These are phyloP conservation scores for Platismatia glauca DNA, from an alignment of 495 filamentous ascomycete genomes.

Conservation along the genomic window DNA sequence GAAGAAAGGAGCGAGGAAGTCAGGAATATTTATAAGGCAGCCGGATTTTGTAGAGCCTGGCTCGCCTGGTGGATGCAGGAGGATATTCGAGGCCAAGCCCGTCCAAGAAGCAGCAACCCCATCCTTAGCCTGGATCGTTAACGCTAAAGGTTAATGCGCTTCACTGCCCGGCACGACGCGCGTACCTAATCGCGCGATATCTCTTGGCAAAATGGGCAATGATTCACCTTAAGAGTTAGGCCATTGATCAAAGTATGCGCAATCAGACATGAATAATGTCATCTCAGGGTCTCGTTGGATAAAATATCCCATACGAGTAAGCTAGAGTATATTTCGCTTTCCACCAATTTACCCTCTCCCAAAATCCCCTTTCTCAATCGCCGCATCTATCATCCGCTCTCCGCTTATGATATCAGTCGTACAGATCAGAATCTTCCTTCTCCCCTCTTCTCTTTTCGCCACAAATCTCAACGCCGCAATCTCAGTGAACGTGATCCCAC, in stretches of 20 bases:
- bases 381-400: conserved; percentile 78
- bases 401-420: conserved; percentile 89
- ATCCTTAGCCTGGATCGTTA: not conserved
- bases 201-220: not conserved
- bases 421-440: conserved; percentile 78
- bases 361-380: conserved; percentile 66
- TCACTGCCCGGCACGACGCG: not conserved
- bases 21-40: not conserved
- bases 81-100: not conserved
- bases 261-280: no score
- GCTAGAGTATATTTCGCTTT: not conserved
- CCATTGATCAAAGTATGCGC: not conserved
- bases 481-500: conserved; percentile 90
- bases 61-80: not conserved
- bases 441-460: conserved; percentile 73
- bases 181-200: not conserved
- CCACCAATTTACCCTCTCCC: conserved; percentile 30
- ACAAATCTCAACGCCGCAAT: conserved; percentile 91
- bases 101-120: not conserved
- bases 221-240: no score
- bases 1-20: not conserved
- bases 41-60: not conserved
- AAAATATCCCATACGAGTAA: not conserved
- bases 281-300: not conserved
- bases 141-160: no score